These are phyloP conservation scores for Geotrichum carabidarum DNA, from an alignment of 1,139 yeast species.

Conservation along the genomic window DNA sequence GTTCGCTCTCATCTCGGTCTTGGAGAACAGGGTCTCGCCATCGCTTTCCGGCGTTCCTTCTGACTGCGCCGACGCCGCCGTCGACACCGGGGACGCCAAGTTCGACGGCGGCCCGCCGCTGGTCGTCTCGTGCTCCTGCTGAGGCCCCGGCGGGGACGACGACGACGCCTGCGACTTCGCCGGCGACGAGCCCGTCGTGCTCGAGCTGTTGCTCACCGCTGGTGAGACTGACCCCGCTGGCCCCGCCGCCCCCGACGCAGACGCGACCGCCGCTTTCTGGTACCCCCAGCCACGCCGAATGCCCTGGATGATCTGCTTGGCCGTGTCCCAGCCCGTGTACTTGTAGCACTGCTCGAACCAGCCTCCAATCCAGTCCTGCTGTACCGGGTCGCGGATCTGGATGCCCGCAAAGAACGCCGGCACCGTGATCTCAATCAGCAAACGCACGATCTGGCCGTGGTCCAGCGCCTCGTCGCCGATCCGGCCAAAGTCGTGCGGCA, in stretches of 20 bases:
- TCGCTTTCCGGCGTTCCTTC: background rate
- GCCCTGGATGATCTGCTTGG: conserved; percentile 5
- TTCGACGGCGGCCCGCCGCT: no score
- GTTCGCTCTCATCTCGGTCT: background rate
- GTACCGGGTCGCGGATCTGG: conserved; percentile 8
- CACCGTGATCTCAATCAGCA: conserved; percentile 9
- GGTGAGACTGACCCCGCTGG: background rate
- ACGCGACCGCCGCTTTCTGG: conserved; percentile 1
- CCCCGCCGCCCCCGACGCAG: background rate
- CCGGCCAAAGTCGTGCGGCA: conserved; percentile 4
- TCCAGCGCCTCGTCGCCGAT: conserved; percentile 3
- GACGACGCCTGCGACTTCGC: background rate
- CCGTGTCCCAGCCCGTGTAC: conserved; percentile 17
- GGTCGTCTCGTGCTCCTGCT: no score
- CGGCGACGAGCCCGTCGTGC: background rate
- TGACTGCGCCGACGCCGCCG: no score
- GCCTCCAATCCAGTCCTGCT: conserved; percentile 9
- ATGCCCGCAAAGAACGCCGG: conserved; percentile 14
- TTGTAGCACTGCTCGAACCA: conserved; percentile 10
- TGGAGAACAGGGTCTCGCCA: background rate
- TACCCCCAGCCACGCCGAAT: conserved; percentile 7
- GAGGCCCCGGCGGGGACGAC: no score
- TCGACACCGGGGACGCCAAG: no score
- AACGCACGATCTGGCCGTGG: conserved; percentile 12
- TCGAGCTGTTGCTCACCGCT: background rate